Evolutionary conservation across 2,329 filamentous ascomycete species (phyloP), one percentile per base, ranked within the genome.

Genomic region (Ophiostoma tasmaniense): DNA sequence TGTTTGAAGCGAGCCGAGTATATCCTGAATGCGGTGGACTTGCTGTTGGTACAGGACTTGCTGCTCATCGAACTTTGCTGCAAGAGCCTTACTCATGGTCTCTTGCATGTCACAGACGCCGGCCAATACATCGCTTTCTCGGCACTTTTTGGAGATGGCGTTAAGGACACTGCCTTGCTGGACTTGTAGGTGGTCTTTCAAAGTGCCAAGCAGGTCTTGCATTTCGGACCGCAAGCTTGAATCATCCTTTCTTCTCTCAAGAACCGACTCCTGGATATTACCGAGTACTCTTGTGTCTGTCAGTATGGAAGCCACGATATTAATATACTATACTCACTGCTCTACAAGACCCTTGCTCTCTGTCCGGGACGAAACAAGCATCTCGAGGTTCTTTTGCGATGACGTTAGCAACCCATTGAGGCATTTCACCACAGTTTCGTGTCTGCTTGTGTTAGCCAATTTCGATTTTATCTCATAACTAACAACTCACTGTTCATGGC

Each of bases 61-160:
- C 17, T 69, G 67, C 2, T 42, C 66, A 13, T 37, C 50, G 2
- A 73, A 30, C 28, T 59, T 50, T 11, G 55, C 50, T 1, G 64
- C 28, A 1, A 72, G 3, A 8, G 61, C 35, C 4, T 8, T 17
- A 22, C 25, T 64, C n/a, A 70, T 68, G 0, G 42, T 64, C 22
- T 71, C 71, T 64, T 67, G 45, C 14, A 69, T 45, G 22, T 69
- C 65, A 13, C 69, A 70, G 3, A 72, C 7, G 2, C 61, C 50
- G 3, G 17, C 66, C 1, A 72, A 22, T 2, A n/a, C 20, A 6
- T 66, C 52, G 1, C 37, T 66, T 10, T 71, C 70, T 13, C 55
- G 35, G 1, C 11, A 37, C 14, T 62, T 65, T 20, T 39, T 45
- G 28, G 22, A n/a, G 1, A 72, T 8, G 13, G 64, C 33, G 22